Base-by-base conservation (phyloP, 2,329 filamentous ascomycete species). In the Alternaria postmessia region DNA sequence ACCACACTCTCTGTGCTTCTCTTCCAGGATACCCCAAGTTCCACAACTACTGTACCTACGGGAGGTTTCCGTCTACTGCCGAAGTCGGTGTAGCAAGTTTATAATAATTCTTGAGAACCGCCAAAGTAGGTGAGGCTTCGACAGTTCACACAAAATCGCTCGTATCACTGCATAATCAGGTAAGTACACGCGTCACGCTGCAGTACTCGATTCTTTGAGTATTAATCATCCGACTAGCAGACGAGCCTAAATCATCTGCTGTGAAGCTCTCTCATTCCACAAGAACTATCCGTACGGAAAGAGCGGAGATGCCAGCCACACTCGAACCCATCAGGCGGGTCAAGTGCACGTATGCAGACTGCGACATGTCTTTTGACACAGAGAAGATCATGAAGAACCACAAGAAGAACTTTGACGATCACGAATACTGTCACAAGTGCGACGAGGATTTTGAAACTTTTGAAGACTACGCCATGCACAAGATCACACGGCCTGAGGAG, bases 351-450 rank as follows among this genome's bases (percentile, higher is more conserved):
- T 85, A 80, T 59, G 51, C 72, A 3, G 70, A 78, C 51, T 88
- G 86, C 76, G 62, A 68, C 22, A 70, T 75, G 39, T 74, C 68
- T 18, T 88, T 88, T 71, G 63, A 75, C 8, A 81, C 77, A 0
- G 70, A 75, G 11, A 76, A 79, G 43, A 78, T 79, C 2, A 84
- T 88, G 81, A 81, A 77, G 51, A 70, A 70, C 3, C 86, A 88
- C 77, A 88, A 88, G 69, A 76, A 73, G 18, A 57, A 76, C 22
- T 74, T 78, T 3, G 71, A 78, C 2, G 73, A 79, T 9, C 82
- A 84, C 58, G 75, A 81, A 62, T 84, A 83, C 65, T 84, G 82
- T 71, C 67, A 72, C 44, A 79, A 77, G 53, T 84, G 82, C 70
- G 72, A 83, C 39, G 64, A 72, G 32, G 74, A 86, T 66, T 86